These are phyloP conservation scores for Alternaria infectoria DNA, from an alignment of 2,329 filamentous ascomycete species.

Conservation along the genomic window DNA sequence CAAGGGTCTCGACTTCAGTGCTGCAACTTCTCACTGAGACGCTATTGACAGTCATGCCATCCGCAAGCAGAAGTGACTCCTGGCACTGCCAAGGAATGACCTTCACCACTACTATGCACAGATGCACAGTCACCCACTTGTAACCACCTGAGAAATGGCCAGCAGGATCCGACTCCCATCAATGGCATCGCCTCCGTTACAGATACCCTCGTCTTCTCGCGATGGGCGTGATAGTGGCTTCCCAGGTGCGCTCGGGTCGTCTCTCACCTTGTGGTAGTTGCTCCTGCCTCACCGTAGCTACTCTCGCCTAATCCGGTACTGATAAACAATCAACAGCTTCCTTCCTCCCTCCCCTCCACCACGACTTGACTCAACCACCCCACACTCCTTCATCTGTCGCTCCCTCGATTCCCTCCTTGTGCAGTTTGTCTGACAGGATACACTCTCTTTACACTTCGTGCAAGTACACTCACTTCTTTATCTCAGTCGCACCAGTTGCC, in stretches of 20 bases:
- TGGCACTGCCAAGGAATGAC: neutral
- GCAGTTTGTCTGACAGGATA: constrained; percentile 28
- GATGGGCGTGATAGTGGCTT: neutral
- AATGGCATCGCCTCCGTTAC: neutral
- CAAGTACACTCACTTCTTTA: constrained; percentile 27
- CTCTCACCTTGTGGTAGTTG: constrained; percentile 1
- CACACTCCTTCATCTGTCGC: constrained; percentile 30
- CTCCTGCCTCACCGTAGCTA: constrained; percentile 7
- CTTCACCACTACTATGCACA: neutral
- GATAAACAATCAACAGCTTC: constrained; percentile 15
- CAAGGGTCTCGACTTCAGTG: neutral
- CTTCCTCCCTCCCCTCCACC: constrained; percentile 14
- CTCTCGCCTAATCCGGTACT: constrained; percentile 15
- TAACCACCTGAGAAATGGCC: neutral
- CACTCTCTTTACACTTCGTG: constrained; percentile 33
- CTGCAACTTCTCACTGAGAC: neutral
- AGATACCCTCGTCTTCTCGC: neutral
- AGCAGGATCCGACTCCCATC: neutral
- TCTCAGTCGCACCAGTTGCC: constrained; percentile 25
- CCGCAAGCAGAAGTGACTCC: neutral
- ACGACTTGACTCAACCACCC: constrained; percentile 14
- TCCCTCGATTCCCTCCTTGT: constrained; percentile 24
- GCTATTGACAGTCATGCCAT: neutral
- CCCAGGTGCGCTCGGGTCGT: neutral
- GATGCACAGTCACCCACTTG: neutral